These are phyloP conservation scores for Globisporangium uncinulatum DNA, from an alignment of 352 stramenopile genomes.

Conservation along the genomic window DNA sequence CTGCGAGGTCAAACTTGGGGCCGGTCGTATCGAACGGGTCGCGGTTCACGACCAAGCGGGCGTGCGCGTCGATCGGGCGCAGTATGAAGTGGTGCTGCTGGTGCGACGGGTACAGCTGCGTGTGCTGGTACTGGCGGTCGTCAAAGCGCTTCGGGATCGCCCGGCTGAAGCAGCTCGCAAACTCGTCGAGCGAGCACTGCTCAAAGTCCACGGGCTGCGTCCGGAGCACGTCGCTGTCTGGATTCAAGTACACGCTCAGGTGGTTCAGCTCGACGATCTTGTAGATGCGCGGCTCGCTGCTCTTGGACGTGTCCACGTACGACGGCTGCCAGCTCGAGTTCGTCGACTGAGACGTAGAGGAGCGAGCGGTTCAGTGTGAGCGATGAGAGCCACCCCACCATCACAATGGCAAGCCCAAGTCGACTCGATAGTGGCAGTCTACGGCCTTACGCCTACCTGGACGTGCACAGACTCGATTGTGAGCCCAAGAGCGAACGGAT, in stretches of 20 bases:
- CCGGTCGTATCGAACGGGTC: conserved; percentile 70
- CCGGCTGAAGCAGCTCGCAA: conserved; percentile 66
- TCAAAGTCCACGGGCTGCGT: conserved; percentile 55
- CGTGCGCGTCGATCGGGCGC: conserved; percentile 76
- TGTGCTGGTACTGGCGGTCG: conserved; percentile 49
- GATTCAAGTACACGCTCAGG: conserved; percentile 82
- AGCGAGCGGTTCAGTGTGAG: background rate
- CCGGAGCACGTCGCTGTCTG: conserved; percentile 60
- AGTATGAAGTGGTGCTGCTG: conserved; percentile 83
- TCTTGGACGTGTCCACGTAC: conserved; percentile 76
- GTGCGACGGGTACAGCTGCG: conserved; percentile 65
- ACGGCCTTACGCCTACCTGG: conserved; percentile 23
- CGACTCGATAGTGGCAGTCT: background rate
- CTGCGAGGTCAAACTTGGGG: conserved; percentile 78
- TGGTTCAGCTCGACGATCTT: conserved; percentile 88
- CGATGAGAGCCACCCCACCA: background rate
- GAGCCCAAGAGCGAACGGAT: conserved; percentile 77
- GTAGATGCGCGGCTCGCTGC: conserved; percentile 82
- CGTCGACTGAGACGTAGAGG: conserved; percentile 50
- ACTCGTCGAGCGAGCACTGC: conserved; percentile 70
- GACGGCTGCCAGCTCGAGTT: conserved; percentile 85
- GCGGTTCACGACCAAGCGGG: conserved; percentile 76
- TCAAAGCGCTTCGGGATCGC: conserved; percentile 85
- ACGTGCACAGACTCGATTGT: conserved; percentile 82
- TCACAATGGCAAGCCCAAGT: too few relatives aligned